Base-by-base conservation (phyloP, 148 eudicot species). In the Vaccinium myrtillus region DNA sequence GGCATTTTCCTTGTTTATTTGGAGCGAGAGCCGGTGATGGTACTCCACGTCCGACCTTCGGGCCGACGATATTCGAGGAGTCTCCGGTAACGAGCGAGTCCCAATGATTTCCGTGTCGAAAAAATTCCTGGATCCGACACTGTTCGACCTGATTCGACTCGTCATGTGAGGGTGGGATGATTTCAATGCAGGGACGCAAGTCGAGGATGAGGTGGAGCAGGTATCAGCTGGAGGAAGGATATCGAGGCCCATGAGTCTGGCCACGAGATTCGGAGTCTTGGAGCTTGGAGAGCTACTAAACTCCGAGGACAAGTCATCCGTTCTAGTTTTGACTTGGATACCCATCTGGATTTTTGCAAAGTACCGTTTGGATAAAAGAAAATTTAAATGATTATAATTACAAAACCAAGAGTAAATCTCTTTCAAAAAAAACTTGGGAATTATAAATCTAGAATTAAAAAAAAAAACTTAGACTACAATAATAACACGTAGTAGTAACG, bases 201-300 rank as follows among this genome's bases (percentile, higher is more conserved):
- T 82, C 0, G 91, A 89, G 39, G 92, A 86, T 14, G 90, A 86
- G 50, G 90, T 82, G 70, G 90, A 87, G 36, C 63, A 59, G 77
- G 18, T 84, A 70, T 91, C 69, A 63, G 63, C n/a, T 58, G 67
- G 92, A 14, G 96, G 96, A 23, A 93, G 91, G 46, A 88, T 83
- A 76, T 93, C 96, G 8, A 93, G 93, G 12, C 96, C 96, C 96
- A 93, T 93, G 4, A 93, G 85, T 79, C 94, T 89, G 18, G 96
- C 96, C 4, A 93, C 93, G 2, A 93, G 88, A 46, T 59, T 92
- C 21, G 96, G 96, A 14, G 96, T 92, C 83, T 91, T 93, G 39
- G 93, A 79, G 43, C 88, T 83, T 9, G 92, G 89, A 8, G 90
- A 87, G 79, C 83, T 75, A 61, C 88, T 90, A 51, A 71, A 84